Percentiles rank a stretch among this genome's conserved stretches.
These are phyloP conservation scores for Starmera amethionina DNA, from an alignment of 805 yeast species.

Conservation along the genomic window DNA sequence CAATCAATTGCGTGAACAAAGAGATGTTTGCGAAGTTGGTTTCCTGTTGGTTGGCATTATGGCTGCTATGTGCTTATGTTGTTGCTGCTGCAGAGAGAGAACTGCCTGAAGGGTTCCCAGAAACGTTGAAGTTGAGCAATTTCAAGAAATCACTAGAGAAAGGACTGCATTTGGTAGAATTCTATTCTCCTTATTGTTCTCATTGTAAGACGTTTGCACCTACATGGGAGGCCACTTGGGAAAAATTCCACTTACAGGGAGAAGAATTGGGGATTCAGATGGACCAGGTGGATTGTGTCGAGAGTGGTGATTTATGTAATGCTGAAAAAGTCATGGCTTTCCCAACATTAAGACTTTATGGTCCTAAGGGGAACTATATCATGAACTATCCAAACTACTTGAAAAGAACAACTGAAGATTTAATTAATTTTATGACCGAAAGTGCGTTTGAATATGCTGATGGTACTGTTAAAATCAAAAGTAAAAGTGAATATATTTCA, in stretches of 20 bases:
- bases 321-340: conserved; percentile 53
- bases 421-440: conserved; percentile 44
- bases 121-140: conserved; percentile 34
- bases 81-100: too few relatives aligned
- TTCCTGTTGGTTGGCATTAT: too few relatives aligned
- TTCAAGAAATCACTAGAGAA: conserved; percentile 41
- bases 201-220: conserved; percentile 83
- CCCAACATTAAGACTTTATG: conserved; percentile 67
- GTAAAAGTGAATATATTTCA: conserved; percentile 29
- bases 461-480: conserved; percentile 27
- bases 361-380: conserved; percentile 35
- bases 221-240: conserved; percentile 63
- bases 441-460: conserved; percentile 38
- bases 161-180: conserved; percentile 72
- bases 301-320: conserved; percentile 76
- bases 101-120: conserved; percentile 29
- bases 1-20: too few relatives aligned
- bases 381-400: conserved; percentile 38
- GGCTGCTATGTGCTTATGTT: not conserved
- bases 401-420: conserved; percentile 36
- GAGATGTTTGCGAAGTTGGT: too few relatives aligned
- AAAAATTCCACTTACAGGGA: conserved; percentile 35
- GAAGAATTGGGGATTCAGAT: conserved; percentile 37
- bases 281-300: conserved; percentile 79
- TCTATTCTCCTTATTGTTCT: conserved; percentile 80